Conservation (phyloP, 2,329 filamentous ascomycete species). For the Teratosphaeria gauchensis region DNA sequence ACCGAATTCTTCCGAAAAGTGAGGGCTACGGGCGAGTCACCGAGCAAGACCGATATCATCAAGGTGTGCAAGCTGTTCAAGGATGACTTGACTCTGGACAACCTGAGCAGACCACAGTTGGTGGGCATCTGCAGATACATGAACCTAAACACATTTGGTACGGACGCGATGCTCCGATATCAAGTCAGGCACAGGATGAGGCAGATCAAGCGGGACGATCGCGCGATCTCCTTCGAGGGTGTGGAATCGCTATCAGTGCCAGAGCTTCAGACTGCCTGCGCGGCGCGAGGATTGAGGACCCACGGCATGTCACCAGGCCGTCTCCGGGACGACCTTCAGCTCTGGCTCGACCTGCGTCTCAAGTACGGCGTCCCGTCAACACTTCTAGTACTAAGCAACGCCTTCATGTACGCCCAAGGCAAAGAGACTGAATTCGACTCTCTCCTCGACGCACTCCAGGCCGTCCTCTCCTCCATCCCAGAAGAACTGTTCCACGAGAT, state of each 20-base stretch:
- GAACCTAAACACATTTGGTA: conserved; percentile 94
- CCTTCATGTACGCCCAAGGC: conserved; percentile 89
- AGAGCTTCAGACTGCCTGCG: conserved; percentile 86
- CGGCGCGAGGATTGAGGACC: conserved; percentile 83
- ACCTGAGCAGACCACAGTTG: conserved; percentile 86
- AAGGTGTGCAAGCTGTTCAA: conserved; percentile 99
- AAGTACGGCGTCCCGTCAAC: conserved; percentile 95
- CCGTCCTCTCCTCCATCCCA: conserved; percentile 86
- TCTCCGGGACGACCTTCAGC: conserved; percentile 79
- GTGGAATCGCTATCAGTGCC: conserved; percentile 87
- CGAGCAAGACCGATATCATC: conserved; percentile 84
- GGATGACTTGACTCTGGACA: conserved; percentile 94
- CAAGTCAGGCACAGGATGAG: conserved; percentile 96
- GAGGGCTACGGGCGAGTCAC: conserved; percentile 77
- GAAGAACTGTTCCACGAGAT: conserved; percentile 99
- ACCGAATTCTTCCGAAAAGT: conserved; percentile 96
- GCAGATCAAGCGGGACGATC: conserved; percentile 97
- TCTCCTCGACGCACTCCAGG: conserved; percentile 86
- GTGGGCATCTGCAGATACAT: conserved; percentile 98
- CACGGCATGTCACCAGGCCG: conserved; percentile 83
- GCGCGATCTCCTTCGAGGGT: conserved; percentile 86
- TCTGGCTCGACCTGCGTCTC: conserved; percentile 88
- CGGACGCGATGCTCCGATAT: conserved; percentile 95
- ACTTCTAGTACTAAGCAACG: conserved; percentile 88
- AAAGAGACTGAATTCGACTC: conserved; percentile 74